Conservation (phyloP, 805 yeast genomes). For the Teunomyces cretensis region DNA sequence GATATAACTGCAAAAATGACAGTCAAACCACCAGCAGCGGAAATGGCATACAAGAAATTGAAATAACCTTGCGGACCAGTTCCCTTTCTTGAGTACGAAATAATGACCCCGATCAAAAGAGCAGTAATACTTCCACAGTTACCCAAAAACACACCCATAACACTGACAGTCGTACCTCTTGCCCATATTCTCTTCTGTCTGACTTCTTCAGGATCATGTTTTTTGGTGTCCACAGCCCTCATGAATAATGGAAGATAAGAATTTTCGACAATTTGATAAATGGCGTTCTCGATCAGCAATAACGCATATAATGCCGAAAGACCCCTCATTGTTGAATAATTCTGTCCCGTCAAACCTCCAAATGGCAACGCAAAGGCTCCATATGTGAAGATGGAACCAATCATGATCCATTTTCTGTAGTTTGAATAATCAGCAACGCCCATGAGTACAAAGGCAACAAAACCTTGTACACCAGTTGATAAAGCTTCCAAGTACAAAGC, state of each 20-base stretch:
- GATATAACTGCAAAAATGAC: constrained; percentile 22
- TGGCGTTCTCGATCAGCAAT: constrained; percentile 24
- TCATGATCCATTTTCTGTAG: constrained; percentile 32
- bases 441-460: constrained; percentile 35
- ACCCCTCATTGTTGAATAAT: constrained; percentile 19
- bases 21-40: constrained; percentile 38
- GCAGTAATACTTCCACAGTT: constrained; percentile 41
- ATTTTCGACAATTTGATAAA: constrained; percentile 38
- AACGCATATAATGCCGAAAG: constrained; percentile 32
- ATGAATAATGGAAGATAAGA: constrained; percentile 41
- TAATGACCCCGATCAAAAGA: constrained; percentile 35
- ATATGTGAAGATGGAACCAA: constrained; percentile 28
- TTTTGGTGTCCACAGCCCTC: constrained; percentile 25
- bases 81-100: constrained; percentile 25
- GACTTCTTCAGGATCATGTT: constrained; percentile 19
- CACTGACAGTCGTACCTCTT: constrained; percentile 36
- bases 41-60: constrained; percentile 36
- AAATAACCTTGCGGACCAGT: constrained; percentile 27
- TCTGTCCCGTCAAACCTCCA: constrained; percentile 24
- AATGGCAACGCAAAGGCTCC: constrained; percentile 38
- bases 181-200: constrained; percentile 23
- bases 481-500: constrained; percentile 39
- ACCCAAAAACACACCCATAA: constrained; percentile 34
- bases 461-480: constrained; percentile 37
- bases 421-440: constrained; percentile 43